Evolutionary conservation across 2,329 filamentous ascomycete species (phyloP), one percentile per base, ranked within the genome.

Genomic region (Aspergillus uvarum): DNA sequence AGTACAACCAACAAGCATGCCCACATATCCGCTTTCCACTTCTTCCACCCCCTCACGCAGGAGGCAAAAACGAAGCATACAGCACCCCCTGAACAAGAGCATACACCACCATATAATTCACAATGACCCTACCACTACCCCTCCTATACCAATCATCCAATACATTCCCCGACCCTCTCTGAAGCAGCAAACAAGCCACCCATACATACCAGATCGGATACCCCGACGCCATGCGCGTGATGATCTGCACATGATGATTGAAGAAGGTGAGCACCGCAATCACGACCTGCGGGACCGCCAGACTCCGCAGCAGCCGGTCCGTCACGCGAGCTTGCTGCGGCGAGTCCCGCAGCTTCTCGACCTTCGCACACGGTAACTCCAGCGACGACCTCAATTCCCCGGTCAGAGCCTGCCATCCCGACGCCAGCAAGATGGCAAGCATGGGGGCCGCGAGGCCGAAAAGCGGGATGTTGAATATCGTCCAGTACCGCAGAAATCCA

Each of bases 401-500:
- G 5, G 16, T 16, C 5, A 56, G 26, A 21, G 58, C 32, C 58
- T 53, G 55, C 24, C 42, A 4, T 6, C 47, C 51, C 38, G 59
- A 59, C 12, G 31, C 50, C 12, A 49, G 26, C 26, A 58, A n/a
- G 19, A 61, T 54, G 10, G 29, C 47, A 12, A 61, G 24, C 55
- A 59, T 54, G 47, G 59, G 59, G 19, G 19, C 29, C 5, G 59
- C 59, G n/a, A 61, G 51, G 47, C 44, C 55, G 16, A 61, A 61
- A 2, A 61, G 47, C 5, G 59, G 59, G 11, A 55, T 8, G 35
- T 61, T 58, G n/a, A 51, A 55, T 21, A 59, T 8, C 16, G 56
- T 61, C 59, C 59, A 61, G 16, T 61, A 61, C 10, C 59, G 47
- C 38, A 61, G 48, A 48, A 61, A 61, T 5, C 59, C 59, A 42